phyloP scores from a whole-genome alignment of 306 rosid genomes.

The Pyrus pyrifolia region DNA sequence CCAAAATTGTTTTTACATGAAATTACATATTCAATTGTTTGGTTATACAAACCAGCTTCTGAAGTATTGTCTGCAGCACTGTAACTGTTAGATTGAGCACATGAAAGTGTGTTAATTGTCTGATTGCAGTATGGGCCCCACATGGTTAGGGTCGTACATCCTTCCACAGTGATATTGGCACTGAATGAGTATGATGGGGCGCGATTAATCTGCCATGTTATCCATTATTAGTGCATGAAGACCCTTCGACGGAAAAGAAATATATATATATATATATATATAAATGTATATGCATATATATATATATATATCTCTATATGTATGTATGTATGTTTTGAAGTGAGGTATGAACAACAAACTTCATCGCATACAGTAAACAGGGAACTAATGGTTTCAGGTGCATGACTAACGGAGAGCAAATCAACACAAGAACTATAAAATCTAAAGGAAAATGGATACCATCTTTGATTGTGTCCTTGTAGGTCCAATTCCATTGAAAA shows the following conservation, averaged over 20 bases:
- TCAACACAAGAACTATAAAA: background rate
- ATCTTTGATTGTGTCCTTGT: constrained; percentile 85
- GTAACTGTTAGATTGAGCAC: constrained; percentile 38
- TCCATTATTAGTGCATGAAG: background rate
- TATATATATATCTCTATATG: too few species aligned
- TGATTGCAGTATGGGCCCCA: constrained; percentile 75
- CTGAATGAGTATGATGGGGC: constrained; percentile 61
- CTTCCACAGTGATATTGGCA: constrained; percentile 78
- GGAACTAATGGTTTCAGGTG: background rate
- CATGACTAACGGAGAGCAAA: background rate
- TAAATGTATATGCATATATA: too few species aligned
- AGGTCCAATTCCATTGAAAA: constrained; percentile 89
- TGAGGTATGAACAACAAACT: background rate
- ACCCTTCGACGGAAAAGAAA: background rate
- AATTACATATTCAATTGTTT: constrained; percentile 28
- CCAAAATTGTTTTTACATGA: constrained; percentile 52
- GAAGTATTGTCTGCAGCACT: constrained; percentile 19
- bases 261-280: too few species aligned
- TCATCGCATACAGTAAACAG: background rate
- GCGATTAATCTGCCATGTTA: constrained; percentile 24
- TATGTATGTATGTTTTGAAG: background rate
- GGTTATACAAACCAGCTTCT: constrained; percentile 25
- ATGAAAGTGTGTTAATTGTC: constrained; percentile 69
- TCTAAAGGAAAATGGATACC: constrained; percentile 32
- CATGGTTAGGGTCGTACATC: constrained; percentile 62